Evolutionary conservation across 148 eudicot genomes (phyloP), one percentile per base, ranked within the genome.

Genomic region (Polygonum maritimum): DNA sequence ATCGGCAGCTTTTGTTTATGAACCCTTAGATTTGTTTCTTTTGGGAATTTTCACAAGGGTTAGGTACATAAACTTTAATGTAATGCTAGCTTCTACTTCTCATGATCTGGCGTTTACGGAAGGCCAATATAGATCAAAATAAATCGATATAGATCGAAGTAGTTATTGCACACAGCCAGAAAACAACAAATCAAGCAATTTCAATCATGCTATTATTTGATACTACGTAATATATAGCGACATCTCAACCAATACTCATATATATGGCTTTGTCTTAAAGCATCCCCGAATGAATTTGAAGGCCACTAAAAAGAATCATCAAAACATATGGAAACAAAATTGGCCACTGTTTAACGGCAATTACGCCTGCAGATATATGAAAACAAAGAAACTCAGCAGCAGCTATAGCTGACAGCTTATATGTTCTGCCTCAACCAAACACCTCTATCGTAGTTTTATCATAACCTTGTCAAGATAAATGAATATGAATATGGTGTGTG

Each of bases 291-390:
- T 16, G 57, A 51, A 51, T 51, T 49, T 51, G 19, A 4, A 9
- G 16, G 26, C 16, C 21, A 31, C 35, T 22, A 12, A 60, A 9
- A 60, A 60, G 13, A 26, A 60, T 19, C 21, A 60, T 19, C 21
- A 31, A 60, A 60, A 60, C 36, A 21, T 9, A 60, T 60, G 67
- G 14, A 60, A 60, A 60, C 67, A 60, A 60, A 60, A 60, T 60
- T 60, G 67, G 67, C 67, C 67, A 22, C 26, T 60, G 35, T n/a
- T 60, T 0, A 60, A 60, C 67, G 67, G 67, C 67, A 60, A 60
- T 21, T 22, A 26, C 21, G 57, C n/a, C 57, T 51, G 57, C 19
- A 7, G 21, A 4, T 0, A 31, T 22, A 31, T 60, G 67, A 60
- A 52, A 15, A 44, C 47, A 44, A 51, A 51, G 19, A 2, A n/a